Conservation (phyloP, 148 eudicot species). For the Pharnaceum exiguum region DNA sequence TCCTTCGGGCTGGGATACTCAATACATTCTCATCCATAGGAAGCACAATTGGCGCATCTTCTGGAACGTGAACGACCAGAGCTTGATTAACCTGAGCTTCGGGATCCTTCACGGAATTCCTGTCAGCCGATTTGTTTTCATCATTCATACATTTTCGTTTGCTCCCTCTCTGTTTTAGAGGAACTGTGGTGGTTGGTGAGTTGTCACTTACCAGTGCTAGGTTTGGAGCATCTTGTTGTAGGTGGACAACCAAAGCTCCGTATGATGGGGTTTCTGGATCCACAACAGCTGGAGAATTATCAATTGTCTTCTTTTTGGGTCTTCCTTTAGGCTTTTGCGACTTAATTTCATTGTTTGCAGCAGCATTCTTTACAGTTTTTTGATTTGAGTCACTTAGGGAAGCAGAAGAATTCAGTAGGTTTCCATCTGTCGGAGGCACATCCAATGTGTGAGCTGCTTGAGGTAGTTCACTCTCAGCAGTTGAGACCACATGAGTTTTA, state of each 20-base stretch:
- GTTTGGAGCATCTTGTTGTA: conserved; percentile 12
- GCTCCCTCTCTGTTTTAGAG: conserved; percentile 5
- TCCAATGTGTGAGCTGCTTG: conserved; percentile 27
- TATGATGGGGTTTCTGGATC: conserved; percentile 17
- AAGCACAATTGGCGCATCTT: conserved; percentile 7
- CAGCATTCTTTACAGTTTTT: conserved; percentile 4
- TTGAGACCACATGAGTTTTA: conserved; percentile 11
- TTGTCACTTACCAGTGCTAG: conserved; percentile 9
- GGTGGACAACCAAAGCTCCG: conserved; percentile 19
- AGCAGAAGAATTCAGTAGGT: conserved; percentile 6
- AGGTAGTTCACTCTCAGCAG: conserved; percentile 22
- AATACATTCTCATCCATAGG: conserved; percentile 9
- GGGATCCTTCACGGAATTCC: background rate
- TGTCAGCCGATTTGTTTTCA: background rate
- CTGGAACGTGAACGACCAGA: conserved; percentile 24
- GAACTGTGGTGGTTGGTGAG: background rate
- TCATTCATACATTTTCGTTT: conserved; percentile 11
- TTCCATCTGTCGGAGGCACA: conserved; percentile 19
- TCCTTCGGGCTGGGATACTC: conserved; percentile 5
- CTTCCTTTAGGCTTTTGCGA: conserved; percentile 45
- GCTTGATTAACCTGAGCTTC: conserved; percentile 18
- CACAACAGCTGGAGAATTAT: background rate
- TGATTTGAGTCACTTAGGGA: background rate
- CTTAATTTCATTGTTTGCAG: conserved; percentile 21
- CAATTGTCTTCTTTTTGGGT: conserved; percentile 26